Base-by-base conservation (phyloP, 495 filamentous ascomycete genomes). In the Aspergillus sclerotioniger region DNA sequence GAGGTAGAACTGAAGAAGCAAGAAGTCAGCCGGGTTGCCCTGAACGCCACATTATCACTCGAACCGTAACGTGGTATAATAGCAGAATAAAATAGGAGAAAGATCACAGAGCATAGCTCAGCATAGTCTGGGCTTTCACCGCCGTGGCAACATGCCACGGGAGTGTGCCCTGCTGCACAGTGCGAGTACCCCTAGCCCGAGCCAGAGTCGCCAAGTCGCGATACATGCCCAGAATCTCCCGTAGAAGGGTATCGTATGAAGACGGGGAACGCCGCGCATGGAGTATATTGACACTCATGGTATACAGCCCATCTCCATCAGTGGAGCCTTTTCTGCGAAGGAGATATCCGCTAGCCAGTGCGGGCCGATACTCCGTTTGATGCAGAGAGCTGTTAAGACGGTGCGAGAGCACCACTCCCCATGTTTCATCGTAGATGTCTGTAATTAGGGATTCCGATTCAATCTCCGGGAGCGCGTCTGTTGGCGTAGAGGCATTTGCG, bases 131-230 rank as follows among this genome's bases (percentile, higher is more conserved):
- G 19, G 71, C 89, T 69, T 87, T 86, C 62, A 87, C 79, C 31
- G 87, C 91, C n/a, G 84, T 88, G 25, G 84, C 88, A 59, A 97
- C 79, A 80, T 97, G 92, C 88, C 90, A 93, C 20, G 92, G 92
- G 61, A 92, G 67, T 0, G 87, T 80, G 56, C 87, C 86, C 21
- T 69, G 72, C 47, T 84, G 84, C 17, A 78, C 76, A 47, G 85
- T 82, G 51, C 84, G 77, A 44, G 89, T 77, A 4, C 90, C 89
- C 58, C 86, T 82, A 28, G 83, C 81, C 54, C 87, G 80, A 25
- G 89, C 90, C 66, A 97, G 75, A 28, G 86, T 84, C 0, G 83
- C 86, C 56, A 98, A 68, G n/a, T 84, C 86, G 41, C 90, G 74
- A 71, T 91, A 96, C 74, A 86, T 84, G n/a, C 70, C 73, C 57